Percentiles rank a stretch among this genome's conserved stretches.
phyloP scores from a whole-genome alignment of 1,139 yeast genomes.

The Sporopachydermia cereana region DNA sequence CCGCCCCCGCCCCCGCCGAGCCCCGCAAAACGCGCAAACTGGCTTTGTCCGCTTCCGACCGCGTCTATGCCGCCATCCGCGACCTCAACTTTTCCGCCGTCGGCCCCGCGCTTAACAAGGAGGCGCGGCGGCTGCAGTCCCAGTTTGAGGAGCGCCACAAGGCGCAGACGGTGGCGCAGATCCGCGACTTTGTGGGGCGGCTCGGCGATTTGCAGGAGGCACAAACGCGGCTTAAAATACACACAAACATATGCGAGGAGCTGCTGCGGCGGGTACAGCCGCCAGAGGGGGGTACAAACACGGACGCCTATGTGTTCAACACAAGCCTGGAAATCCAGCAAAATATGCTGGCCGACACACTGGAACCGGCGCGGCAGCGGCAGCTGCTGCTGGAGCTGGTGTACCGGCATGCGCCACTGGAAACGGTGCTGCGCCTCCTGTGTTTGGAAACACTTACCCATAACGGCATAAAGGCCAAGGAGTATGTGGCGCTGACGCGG shows the following conservation, averaged over 20 bases:
- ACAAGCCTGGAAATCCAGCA: constrained; percentile 60
- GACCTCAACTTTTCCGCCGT: constrained; percentile 70
- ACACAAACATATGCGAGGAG: constrained; percentile 65
- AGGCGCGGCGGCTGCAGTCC: constrained; percentile 61
- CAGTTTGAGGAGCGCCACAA: constrained; percentile 55
- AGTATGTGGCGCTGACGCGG: constrained; percentile 36
- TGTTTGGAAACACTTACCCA: constrained; percentile 46
- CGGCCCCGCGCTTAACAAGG: constrained; percentile 56
- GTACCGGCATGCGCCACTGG: constrained; percentile 28
- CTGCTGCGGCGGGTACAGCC: constrained; percentile 43
- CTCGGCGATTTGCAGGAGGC: constrained; percentile 55
- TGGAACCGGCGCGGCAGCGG: constrained; percentile 45
- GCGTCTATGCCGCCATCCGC: constrained; percentile 38
- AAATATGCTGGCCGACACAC: constrained; percentile 44
- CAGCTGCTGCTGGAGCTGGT: constrained; percentile 38
- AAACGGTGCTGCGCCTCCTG: constrained; percentile 36
- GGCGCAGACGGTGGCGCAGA: constrained; percentile 50
- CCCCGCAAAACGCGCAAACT: constrained; percentile 19
- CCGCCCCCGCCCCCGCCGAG: constrained; percentile 7
- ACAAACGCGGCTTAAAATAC: constrained; percentile 61
- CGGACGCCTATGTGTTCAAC: constrained; percentile 30
- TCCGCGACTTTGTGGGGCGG: constrained; percentile 60
- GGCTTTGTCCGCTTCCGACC: constrained; percentile 25
- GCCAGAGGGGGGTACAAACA: constrained; percentile 18
- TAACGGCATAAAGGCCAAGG: constrained; percentile 54